Conservation (phyloP, 1,284 basidiomycete genomes). For the Ustilago sp. region DNA sequence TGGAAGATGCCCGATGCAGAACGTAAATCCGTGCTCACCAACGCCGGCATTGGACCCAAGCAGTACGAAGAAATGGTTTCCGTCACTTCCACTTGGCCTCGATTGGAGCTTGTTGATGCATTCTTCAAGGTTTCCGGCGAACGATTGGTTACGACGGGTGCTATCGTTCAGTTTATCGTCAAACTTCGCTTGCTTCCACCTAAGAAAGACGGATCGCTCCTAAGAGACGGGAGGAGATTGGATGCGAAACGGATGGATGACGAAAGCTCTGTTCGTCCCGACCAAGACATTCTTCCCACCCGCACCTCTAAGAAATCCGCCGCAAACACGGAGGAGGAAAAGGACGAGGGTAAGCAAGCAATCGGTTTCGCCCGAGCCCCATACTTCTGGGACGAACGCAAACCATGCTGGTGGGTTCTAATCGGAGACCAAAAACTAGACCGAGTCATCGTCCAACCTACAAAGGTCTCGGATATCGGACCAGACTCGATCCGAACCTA, state of each 20-base stretch:
- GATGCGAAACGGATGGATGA: slow-evolving; percentile 70
- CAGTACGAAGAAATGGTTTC: slow-evolving; percentile 76
- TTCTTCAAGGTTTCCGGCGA: slow-evolving; percentile 89
- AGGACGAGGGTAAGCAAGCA: slow-evolving; percentile 71
- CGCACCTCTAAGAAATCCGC: slow-evolving; percentile 10
- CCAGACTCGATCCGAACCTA: slow-evolving; percentile 80
- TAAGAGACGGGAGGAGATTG: slow-evolving; percentile 53
- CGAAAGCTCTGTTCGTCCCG: slow-evolving; percentile 60
- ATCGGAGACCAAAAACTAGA: slow-evolving; percentile 91
- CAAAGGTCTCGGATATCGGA: slow-evolving; percentile 77
- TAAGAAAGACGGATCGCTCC: slow-evolving; percentile 58
- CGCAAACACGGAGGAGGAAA: slow-evolving; percentile 8
- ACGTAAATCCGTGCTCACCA: slow-evolving; percentile 58
- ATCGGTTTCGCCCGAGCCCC: slow-evolving; percentile 87
- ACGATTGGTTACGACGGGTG: slow-evolving; percentile 84
- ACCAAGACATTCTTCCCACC: slow-evolving; percentile 43
- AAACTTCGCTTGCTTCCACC: slow-evolving; percentile 80
- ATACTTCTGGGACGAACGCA: slow-evolving; percentile 75
- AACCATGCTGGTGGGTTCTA: slow-evolving; percentile 72
- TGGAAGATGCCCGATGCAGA: slow-evolving; percentile 71
- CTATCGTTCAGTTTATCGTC: slow-evolving; percentile 87
- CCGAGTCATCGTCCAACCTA: slow-evolving; percentile 89
- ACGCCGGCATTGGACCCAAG: slow-evolving; percentile 35
- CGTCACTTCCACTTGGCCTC: slow-evolving; percentile 81
- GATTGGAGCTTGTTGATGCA: slow-evolving; percentile 84